These are phyloP conservation scores for Phoma sp. DNA, from an alignment of 2,329 filamentous ascomycete species.

Conservation along the genomic window DNA sequence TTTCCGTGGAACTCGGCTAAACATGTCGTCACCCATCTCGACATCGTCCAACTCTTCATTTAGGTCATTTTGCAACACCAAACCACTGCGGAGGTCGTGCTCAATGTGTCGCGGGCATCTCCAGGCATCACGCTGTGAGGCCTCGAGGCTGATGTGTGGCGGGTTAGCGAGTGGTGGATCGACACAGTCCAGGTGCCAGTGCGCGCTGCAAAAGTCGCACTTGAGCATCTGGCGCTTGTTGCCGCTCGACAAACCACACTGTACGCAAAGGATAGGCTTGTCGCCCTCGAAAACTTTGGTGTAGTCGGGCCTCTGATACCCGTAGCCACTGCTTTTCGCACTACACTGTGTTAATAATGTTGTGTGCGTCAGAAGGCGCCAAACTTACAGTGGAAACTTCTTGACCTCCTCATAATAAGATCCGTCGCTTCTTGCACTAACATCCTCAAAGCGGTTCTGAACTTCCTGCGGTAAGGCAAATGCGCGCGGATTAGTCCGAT, in stretches of 20 bases:
- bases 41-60: constrained; percentile 34
- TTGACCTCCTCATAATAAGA: constrained; percentile 76
- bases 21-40: constrained; percentile 37
- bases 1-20: constrained; percentile 46
- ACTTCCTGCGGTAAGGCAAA: constrained; percentile 73
- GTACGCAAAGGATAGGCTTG: constrained; percentile 76
- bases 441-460: constrained; percentile 79
- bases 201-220: constrained; percentile 80
- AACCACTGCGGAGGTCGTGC: constrained; percentile 64
- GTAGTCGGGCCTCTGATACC: constrained; percentile 48
- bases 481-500: constrained; percentile 72
- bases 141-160: constrained; percentile 61
- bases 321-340: constrained; percentile 48
- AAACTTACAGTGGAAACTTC: constrained; percentile 64
- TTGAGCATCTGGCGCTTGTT: constrained; percentile 76
- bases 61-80: constrained; percentile 42
- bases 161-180: constrained; percentile 82
- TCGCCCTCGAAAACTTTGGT: constrained; percentile 74
- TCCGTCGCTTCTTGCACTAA: constrained; percentile 76
- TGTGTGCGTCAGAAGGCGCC: constrained; percentile 34
- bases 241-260: constrained; percentile 71
- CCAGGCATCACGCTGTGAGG: constrained; percentile 72
- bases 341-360: constrained; percentile 43
- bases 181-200: constrained; percentile 93
- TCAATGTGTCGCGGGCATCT: constrained; percentile 88